Conservation (phyloP, 2,329 filamentous ascomycete species). For the Aureobasidium sp. region DNA sequence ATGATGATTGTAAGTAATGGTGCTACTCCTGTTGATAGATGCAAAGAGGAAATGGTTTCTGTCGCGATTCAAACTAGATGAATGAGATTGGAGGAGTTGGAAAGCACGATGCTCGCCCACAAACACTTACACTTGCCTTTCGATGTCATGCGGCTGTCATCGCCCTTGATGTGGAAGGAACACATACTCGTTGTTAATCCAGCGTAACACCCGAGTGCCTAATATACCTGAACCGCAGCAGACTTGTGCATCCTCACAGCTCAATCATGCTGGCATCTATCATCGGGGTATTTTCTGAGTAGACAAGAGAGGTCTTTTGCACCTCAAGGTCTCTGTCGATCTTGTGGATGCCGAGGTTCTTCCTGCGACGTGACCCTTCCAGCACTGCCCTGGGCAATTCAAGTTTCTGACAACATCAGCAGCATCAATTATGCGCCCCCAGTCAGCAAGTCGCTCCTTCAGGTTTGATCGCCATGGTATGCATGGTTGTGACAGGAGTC, state of each 20-base stretch:
- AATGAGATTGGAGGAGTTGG: not conserved
- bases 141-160: not conserved
- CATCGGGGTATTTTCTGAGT: not conserved
- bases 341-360: not conserved
- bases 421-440: not conserved
- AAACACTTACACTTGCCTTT: not conserved
- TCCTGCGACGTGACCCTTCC: not conserved
- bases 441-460: not conserved
- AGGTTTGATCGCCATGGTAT: not conserved
- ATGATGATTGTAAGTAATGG: not conserved
- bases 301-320: not conserved
- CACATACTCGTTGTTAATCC: too few relatives aligned
- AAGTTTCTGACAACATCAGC: not conserved
- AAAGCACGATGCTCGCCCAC: not conserved
- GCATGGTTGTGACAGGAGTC: not conserved
- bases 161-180: not conserved
- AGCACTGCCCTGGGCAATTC: not conserved
- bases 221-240: not conserved
- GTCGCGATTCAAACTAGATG: not conserved
- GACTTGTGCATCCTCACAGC: not conserved
- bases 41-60: not conserved
- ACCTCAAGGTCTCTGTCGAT: not conserved
- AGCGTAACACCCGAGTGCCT: not conserved
- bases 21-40: not conserved
- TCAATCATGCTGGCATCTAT: not conserved